Evolutionary conservation across 1,284 basidiomycete species (phyloP).

Genomic region (Phellopilus nigrolimitatus): DNA sequence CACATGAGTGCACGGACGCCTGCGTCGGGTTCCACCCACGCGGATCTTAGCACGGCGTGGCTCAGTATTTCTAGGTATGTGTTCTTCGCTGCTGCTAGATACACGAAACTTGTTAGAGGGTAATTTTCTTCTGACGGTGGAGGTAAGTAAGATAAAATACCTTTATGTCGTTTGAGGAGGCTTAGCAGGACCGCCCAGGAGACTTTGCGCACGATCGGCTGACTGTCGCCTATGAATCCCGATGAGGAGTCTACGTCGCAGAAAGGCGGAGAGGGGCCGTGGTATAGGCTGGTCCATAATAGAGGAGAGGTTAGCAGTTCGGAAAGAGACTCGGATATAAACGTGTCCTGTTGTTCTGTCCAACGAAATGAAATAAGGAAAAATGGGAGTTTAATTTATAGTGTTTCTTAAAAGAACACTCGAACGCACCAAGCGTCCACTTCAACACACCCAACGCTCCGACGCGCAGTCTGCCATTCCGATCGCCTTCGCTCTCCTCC

Average conservation of each 20-base stretch:
- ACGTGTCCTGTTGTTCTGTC: slow-evolving; percentile 16
- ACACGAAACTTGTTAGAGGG: too few species aligned
- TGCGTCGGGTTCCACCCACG: slow-evolving; percentile 72
- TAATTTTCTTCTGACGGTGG: too few species aligned
- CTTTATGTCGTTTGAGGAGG: slow-evolving; percentile 40
- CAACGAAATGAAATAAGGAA: too few species aligned
- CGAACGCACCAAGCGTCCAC: slow-evolving; percentile 57
- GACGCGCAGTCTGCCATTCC: slow-evolving; percentile 66
- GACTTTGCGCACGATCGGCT: slow-evolving; percentile 64
- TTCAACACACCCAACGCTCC: slow-evolving; percentile 67
- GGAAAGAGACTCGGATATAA: slow-evolving; percentile 25
- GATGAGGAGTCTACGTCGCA: slow-evolving; percentile 30
- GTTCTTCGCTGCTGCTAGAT: slow-evolving; percentile 34
- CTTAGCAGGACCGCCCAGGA: slow-evolving; percentile 52
- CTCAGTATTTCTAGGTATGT: slow-evolving; percentile 46
- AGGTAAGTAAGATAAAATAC: slow-evolving; percentile 27
- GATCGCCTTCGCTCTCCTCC: slow-evolving; percentile 64
- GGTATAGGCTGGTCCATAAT: slow-evolving; percentile 58
- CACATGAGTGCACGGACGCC: slow-evolving; percentile 66
- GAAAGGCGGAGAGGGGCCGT: slow-evolving; percentile 42
- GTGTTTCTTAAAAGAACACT: slow-evolving; percentile 5
- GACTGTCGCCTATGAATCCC: slow-evolving; percentile 51
- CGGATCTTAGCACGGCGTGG: slow-evolving; percentile 59
- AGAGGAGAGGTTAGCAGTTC: slow-evolving; percentile 46
- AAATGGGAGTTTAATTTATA: slow-evolving; percentile 10